Conservation (phyloP, 2,329 filamentous ascomycete genomes). For the Nemania sp. region DNA sequence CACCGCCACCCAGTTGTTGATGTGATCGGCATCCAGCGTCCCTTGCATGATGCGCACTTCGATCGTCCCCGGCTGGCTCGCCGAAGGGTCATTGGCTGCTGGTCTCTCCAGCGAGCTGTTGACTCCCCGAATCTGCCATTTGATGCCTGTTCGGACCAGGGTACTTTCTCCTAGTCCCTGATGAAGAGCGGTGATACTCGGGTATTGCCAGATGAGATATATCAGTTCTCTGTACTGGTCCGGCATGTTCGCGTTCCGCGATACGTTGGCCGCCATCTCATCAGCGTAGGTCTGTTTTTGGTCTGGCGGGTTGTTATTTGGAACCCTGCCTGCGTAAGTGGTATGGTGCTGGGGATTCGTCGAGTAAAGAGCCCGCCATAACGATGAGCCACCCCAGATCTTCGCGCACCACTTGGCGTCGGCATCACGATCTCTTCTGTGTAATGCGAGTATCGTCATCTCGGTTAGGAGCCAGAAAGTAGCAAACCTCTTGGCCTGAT, state of each 20-base stretch:
- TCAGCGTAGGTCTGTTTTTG: background rate
- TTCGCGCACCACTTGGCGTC: constrained; percentile 26
- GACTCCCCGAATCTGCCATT: constrained; percentile 14
- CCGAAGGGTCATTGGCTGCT: too few species aligned
- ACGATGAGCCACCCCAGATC: background rate
- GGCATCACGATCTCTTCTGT: constrained; percentile 30
- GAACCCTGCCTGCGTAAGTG: background rate
- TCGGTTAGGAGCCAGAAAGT: constrained; percentile 29
- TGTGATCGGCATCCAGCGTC: constrained; percentile 31
- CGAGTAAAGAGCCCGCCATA: constrained; percentile 11
- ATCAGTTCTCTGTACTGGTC: background rate
- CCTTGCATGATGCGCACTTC: constrained; percentile 29
- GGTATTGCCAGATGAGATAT: constrained; percentile 6
- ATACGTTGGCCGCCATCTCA: background rate
- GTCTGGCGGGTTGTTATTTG: background rate
- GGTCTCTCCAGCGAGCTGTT: background rate
- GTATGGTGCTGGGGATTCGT: background rate
- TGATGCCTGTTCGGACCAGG: constrained; percentile 3
- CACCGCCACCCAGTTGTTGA: constrained; percentile 30
- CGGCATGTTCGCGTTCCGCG: background rate
- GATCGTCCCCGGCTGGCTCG: constrained; percentile 14
- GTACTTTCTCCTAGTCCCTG: background rate
- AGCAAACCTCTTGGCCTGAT: constrained; percentile 29
- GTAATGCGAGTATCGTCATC: constrained; percentile 17
- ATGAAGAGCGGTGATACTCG: background rate